Base-by-base conservation (phyloP, 108 stramenopile genomes). In the Cyclotella choctawhatcheeana region DNA sequence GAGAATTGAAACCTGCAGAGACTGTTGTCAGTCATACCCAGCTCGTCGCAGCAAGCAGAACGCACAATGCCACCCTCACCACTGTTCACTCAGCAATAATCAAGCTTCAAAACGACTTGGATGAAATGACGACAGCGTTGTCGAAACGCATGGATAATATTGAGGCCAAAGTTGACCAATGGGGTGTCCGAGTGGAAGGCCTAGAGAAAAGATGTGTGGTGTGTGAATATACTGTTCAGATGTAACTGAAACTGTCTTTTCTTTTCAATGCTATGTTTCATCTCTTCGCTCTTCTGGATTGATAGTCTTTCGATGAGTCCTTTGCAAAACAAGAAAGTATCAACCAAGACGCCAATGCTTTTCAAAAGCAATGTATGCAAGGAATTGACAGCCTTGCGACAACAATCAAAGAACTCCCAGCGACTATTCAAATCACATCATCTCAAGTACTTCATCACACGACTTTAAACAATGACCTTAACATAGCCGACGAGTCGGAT, bases 141-240 rank as follows among this genome's bases (percentile, higher is more conserved):
- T 24, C 44, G 32, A 61, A 61, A 10, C 59, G 59, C 17, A 35
- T 61, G 34, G 59, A 61, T 27, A 30, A 35, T 2, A 22, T 64
- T 18, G 44, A 64, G 20, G 31, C 44, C 22, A 27, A 45, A 22
- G 37, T 64, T 64, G 33, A 29, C 37, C 3, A 21, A 27, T 64
- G 43, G 62, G 44, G 62, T 6, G 22, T 5, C 24, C 5, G 62
- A 45, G 62, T 64, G 6, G 62, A 45, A 29, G n/a, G 6, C 2
- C 14, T 64, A 21, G 62, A 64, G 25, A 45, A 35, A 20, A 60
- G 34, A 32, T 29, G 22, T 24, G 55, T 29, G 37, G 37, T 40
- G 37, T 12, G 37, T n/a, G n/a, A 40, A 40, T 40, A n/a, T n/a
- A 4, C n/a, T n/a, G 47, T 12, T 10, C 12, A 40, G 37, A 6